Base-by-base conservation (phyloP, 371 early-diverging fungal genomes). In the Mortierella sp. region DNA sequence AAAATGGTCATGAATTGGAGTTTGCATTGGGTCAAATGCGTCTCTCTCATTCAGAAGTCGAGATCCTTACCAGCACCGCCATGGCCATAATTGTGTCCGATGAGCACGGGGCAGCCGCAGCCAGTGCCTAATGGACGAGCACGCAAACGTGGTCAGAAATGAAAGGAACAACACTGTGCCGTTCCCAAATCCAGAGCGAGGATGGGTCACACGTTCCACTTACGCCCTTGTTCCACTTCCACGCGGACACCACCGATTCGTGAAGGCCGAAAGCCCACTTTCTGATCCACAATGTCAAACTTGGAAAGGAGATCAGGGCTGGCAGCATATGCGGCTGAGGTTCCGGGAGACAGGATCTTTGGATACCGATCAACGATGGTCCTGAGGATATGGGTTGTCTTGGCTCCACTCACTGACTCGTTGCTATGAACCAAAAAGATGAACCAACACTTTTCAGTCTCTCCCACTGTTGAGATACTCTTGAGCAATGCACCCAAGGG, bases 31-130 rank as follows among this genome's bases (percentile, higher is more conserved):
- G n/a, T 34, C 34, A 34, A 34, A 4, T 4, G 7, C 10, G 10
- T 34, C 10, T 10, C 4, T 34, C 34, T 7, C 10, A 34, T 34
- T 10, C 7, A 34, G 34, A 7, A 10, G 24, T 19, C 10, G 24
- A 0, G 19, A 57, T 31, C 58, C 62, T 78, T 81, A 70, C 90
- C 92, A 61, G 83, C 89, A 0, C 91, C 90, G 25, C 92, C 92
- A 78, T 95, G 95, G 0, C 95, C 95, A 80, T 93, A 93, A 57
- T 90, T 89, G 78, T 93, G 91, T 12, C 86, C 83, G 2, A 92
- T 78, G 37, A 88, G 29, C 10, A 90, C 71, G 7, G 68, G 71
- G 37, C 78, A 76, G 14, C 83, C 83, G 1, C 56, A 61, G 13
- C 80, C 66, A 2, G 80, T 76, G 37, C 50, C 76, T 78, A 57